Conservation (phyloP, 2,329 filamentous ascomycete genomes). For the Calonectria hawksworthii region DNA sequence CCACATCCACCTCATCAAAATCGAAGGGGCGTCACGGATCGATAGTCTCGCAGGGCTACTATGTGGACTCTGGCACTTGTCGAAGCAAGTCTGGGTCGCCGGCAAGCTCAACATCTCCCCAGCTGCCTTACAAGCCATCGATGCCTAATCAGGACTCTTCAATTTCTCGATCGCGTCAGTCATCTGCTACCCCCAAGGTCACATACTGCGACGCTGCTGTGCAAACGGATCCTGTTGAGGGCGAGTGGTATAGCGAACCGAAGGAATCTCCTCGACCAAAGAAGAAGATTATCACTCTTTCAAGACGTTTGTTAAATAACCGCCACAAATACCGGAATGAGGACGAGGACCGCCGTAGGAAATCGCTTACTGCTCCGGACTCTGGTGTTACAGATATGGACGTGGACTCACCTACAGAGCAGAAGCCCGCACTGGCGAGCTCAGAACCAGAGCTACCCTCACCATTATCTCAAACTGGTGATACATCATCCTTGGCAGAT, state of each 20-base stretch:
- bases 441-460: constrained; percentile 42
- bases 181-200: constrained; percentile 55
- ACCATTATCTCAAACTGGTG: constrained; percentile 39
- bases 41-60: constrained; percentile 54
- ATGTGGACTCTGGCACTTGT: constrained; percentile 67
- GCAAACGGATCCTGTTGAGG: constrained; percentile 69
- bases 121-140: constrained; percentile 46
- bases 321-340: constrained; percentile 59
- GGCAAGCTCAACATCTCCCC: constrained; percentile 57
- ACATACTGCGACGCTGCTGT: constrained; percentile 65
- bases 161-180: constrained; percentile 50
- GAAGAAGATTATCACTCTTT: constrained; percentile 66
- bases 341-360: constrained; percentile 54
- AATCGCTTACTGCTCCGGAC: constrained; percentile 34
- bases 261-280: constrained; percentile 55
- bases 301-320: constrained; percentile 65
- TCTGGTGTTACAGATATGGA: constrained; percentile 56
- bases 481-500: constrained; percentile 48
- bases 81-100: constrained; percentile 69
- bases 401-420: constrained; percentile 54
- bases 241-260: constrained; percentile 65
- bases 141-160: constrained; percentile 48
- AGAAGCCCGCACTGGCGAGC: constrained; percentile 40
- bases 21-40: constrained; percentile 57
- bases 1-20: constrained; percentile 52